Base-by-base conservation (phyloP, 768 basidiomycete species). In the Daedaleopsis sinensis region DNA sequence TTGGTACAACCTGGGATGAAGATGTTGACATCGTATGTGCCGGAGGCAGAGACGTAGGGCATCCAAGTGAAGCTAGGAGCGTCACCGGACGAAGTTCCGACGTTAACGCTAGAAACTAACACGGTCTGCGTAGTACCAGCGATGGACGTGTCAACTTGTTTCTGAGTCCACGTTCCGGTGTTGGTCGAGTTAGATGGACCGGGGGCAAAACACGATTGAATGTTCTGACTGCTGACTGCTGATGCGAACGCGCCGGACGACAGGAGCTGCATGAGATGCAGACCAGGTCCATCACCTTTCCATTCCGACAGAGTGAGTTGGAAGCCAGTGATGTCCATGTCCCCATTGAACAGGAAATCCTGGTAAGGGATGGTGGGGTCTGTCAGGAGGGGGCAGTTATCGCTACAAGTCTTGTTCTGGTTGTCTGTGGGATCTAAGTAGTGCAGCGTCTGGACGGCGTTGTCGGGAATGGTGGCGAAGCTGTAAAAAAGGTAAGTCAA, bases 161-260 rank as follows among this genome's bases (percentile, higher is more conserved):
- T 80, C 18, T 80, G 77, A 0, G 69, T 77, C 96, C 96, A 98
- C 16, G 74, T 69, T 9, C 94, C 93, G 2, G 87, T 89, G 55
- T 77, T 79, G 0, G 84, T 78, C 5, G 86, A 82, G 65, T 86
- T 87, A 24, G 94, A 94, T 1, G 90, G 78, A 59, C 79, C 82
- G 1, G 92, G 88, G 1, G 93, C 86, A 70, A 88, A 94, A 71
- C 94, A 95, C 1, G 91, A 90, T 43, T 78, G 70, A 5, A 74
- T 76, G 68, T 95, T 93, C 55, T 86, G 79, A 16, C 70, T 70
- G 53, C 75, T 71, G 57, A 91, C 74, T 1, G 93, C 84, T 1
- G 93, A 94, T 13, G 89, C 93, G 68, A 91, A 96, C 16, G 95
- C 91, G 61, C 96, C 97, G 18, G 93, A 89, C 3, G 94, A 95